Evolutionary conservation across 2,329 filamentous ascomycete species (phyloP).

Genomic region (Thelonectria blattea): DNA sequence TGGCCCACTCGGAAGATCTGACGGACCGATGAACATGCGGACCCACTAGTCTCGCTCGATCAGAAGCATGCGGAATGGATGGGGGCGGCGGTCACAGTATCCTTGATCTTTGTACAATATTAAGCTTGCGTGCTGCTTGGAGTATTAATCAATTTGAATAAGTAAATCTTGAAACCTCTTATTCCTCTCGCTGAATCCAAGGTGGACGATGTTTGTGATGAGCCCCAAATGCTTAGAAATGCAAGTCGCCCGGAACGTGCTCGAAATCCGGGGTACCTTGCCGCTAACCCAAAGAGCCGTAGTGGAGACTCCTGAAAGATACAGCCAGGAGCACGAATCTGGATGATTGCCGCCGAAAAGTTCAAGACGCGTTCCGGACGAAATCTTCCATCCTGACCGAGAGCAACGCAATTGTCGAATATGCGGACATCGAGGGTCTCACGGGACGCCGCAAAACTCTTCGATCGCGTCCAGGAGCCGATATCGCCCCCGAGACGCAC

Average conservation of each 20-base stretch:
- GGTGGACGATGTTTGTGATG: not conserved
- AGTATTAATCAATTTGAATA: too few species aligned
- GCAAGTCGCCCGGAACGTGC: slow-evolving; percentile 1
- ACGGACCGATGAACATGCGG: not conserved
- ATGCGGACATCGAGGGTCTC: slow-evolving; percentile 67
- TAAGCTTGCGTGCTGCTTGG: too few species aligned
- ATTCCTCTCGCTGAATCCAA: too few species aligned
- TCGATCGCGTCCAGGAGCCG: slow-evolving; percentile 45
- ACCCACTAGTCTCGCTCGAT: not conserved
- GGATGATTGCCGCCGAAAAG: not conserved
- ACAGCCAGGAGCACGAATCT: not conserved
- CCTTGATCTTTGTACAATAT: too few species aligned
- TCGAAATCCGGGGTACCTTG: slow-evolving; percentile 9
- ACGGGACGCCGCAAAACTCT: slow-evolving; percentile 62
- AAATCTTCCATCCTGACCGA: not conserved
- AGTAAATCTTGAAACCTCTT: too few species aligned
- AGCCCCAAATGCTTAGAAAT: slow-evolving; percentile 14
- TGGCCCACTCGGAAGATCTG: not conserved
- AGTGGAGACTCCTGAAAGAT: slow-evolving; percentile 3
- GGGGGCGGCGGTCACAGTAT: too few species aligned
- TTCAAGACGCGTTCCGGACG: slow-evolving; percentile 10
- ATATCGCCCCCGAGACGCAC: slow-evolving; percentile 50
- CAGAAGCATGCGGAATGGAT: too few species aligned
- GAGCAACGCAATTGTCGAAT: slow-evolving; percentile 7
- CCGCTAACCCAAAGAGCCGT: slow-evolving; percentile 8